Conservation (phyloP, 257 asterid species). For the Echium plantagineum region DNA sequence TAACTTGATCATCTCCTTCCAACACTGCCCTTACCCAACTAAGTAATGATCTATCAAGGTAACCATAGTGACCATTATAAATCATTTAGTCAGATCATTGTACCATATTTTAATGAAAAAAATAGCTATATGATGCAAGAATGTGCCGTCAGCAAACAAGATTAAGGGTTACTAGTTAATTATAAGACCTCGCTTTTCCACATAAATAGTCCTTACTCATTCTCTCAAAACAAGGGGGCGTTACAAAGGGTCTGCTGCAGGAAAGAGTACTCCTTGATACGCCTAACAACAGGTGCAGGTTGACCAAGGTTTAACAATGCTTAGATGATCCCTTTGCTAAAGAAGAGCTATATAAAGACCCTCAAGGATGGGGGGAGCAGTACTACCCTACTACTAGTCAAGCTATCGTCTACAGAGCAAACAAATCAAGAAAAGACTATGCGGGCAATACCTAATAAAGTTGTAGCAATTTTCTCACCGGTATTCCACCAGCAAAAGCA, state of each 20-base stretch:
- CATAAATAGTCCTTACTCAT: background rate
- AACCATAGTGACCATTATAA: too few species aligned
- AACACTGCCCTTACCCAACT: background rate
- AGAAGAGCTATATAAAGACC: too few species aligned
- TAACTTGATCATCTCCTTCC: background rate
- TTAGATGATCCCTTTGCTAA: background rate
- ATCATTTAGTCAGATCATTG: too few species aligned
- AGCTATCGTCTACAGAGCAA: background rate
- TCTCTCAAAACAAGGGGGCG: background rate
- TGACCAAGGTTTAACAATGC: background rate
- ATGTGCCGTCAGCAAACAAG: background rate
- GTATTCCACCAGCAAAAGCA: slow-evolving; percentile 80
- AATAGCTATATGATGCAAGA: background rate
- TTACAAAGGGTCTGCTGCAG: background rate
- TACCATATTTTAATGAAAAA: too few species aligned
- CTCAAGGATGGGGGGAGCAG: background rate
- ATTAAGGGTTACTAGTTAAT: background rate
- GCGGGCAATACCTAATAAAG: slow-evolving; percentile 46
- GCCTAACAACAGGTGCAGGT: background rate
- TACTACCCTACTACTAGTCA: background rate
- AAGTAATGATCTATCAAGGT: background rate
- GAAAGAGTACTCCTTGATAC: background rate
- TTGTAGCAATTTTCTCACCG: slow-evolving; percentile 83
- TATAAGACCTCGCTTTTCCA: too few species aligned
- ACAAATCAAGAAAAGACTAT: slow-evolving; percentile 10